Evolutionary conservation across 2,329 filamentous ascomycete genomes (phyloP).

Genomic region (Hymenoscyphus fraxineus): DNA sequence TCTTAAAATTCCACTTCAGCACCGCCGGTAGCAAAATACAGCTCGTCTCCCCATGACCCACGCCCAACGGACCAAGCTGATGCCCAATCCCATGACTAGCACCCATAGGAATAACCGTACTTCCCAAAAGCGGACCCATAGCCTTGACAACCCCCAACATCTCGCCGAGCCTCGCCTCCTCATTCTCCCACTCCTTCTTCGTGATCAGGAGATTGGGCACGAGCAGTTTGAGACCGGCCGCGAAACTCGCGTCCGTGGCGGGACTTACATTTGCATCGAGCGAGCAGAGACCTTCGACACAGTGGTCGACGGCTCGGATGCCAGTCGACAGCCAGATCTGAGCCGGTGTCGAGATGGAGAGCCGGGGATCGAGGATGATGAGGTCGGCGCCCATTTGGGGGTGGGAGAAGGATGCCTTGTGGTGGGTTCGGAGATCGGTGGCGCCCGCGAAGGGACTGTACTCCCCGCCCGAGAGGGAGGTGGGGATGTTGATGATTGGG

Average conservation of each 20-base stretch:
- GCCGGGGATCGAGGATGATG: conserved; percentile 53
- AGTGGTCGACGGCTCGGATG: conserved; percentile 54
- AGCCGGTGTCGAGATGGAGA: conserved; percentile 48
- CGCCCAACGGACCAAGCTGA: conserved; percentile 42
- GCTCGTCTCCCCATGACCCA: conserved; percentile 58
- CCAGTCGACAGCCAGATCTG: conserved; percentile 56
- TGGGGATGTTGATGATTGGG: conserved; percentile 40
- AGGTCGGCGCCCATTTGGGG: conserved; percentile 45
- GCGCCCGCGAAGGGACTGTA: conserved; percentile 40
- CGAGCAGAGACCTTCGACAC: conserved; percentile 52
- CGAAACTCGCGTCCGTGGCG: conserved; percentile 21
- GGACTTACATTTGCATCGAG: conserved; percentile 22
- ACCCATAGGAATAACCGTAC: conserved; percentile 40
- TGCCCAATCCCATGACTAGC: conserved; percentile 42
- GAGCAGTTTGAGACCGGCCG: conserved; percentile 23
- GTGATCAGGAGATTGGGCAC: conserved; percentile 28
- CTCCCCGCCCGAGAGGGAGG: conserved; percentile 41
- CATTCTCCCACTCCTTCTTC: conserved; percentile 18
- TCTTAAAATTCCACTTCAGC: conserved; percentile 47
- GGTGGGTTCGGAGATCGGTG: conserved; percentile 33
- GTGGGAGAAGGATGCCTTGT: conserved; percentile 28
- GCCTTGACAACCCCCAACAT: conserved; percentile 48
- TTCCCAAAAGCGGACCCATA: conserved; percentile 41
- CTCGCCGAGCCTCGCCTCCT: conserved; percentile 21
- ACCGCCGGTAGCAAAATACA: conserved; percentile 54